Percentiles rank a stretch among this genome's conserved stretches.
These are phyloP conservation scores for Rhododendron ferrugineum DNA, from an alignment of 148 eudicot genomes.

Conservation along the genomic window DNA sequence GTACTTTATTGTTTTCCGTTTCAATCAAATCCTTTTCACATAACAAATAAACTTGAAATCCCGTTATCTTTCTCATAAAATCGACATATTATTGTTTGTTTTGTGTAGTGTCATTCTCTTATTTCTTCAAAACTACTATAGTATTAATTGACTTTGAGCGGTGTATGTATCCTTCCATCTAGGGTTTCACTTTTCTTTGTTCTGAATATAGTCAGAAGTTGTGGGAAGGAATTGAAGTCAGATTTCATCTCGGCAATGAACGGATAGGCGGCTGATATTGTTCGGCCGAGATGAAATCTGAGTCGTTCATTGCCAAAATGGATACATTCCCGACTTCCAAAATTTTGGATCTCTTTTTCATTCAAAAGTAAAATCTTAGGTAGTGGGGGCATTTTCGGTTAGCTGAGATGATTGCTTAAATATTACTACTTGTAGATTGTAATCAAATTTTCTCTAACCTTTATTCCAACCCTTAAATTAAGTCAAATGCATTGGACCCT, in stretches of 20 bases:
- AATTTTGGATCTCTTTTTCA: neutral
- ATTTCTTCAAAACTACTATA: neutral
- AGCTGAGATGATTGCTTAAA: slow-evolving; percentile 2
- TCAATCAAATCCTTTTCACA: neutral
- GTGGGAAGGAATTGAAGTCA: neutral
- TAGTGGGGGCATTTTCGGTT: neutral
- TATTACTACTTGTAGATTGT: neutral
- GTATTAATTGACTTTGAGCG: neutral
- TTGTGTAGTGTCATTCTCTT: neutral
- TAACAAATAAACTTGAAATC: neutral
- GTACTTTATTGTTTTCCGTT: neutral
- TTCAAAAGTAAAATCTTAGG: neutral
- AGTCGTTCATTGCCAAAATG: no score
- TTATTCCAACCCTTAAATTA: no score
- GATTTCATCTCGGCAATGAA: no score
- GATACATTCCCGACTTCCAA: no score
- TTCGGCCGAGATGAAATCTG: no score
- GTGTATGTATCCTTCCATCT: neutral
- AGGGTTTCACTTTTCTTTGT: neutral
- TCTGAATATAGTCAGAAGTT: neutral
- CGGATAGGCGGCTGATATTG: no score
- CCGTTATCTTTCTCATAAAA: neutral
- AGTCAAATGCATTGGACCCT: neutral
- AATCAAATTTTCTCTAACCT: neutral
- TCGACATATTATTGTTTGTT: neutral